A percentile compares a stretch with the other conserved stretches of the same genome.
These are phyloP conservation scores for Solanum commersonii DNA, from an alignment of 257 asterid species.

Conservation along the genomic window DNA sequence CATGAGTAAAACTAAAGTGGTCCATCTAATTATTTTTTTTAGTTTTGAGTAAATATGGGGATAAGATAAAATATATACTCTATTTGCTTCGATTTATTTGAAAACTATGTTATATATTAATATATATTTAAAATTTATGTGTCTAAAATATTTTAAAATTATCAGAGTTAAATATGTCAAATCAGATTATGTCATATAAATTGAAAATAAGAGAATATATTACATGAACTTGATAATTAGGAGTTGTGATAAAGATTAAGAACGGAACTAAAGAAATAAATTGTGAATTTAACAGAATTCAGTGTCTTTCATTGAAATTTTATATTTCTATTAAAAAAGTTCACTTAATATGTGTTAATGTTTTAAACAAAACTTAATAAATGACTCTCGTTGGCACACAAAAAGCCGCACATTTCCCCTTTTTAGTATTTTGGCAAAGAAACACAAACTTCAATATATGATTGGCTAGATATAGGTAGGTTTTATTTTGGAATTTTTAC, in stretches of 20 bases:
- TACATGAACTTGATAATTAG: neutral
- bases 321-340: too few relatives aligned
- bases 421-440: neutral
- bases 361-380: too few relatives aligned
- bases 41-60: neutral
- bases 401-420: neutral
- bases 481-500: too few relatives aligned
- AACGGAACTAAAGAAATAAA: fast-evolving
- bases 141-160: too few relatives aligned
- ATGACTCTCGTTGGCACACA: neutral
- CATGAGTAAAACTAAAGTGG: neutral
- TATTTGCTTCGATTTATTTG: neutral
- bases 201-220: neutral
- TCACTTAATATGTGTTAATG: neutral
- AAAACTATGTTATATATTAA: too few relatives aligned
- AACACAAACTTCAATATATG: neutral
- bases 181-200: neutral
- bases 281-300: too few relatives aligned
- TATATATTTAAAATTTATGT: too few relatives aligned
- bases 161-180: too few relatives aligned
- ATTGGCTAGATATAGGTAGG: neutral
- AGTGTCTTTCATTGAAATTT: too few relatives aligned
- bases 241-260: neutral
- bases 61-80: neutral
- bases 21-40: neutral